Evolutionary conservation across 73 alveolate species (phyloP).

Genomic region (Breviolum minutum): DNA sequence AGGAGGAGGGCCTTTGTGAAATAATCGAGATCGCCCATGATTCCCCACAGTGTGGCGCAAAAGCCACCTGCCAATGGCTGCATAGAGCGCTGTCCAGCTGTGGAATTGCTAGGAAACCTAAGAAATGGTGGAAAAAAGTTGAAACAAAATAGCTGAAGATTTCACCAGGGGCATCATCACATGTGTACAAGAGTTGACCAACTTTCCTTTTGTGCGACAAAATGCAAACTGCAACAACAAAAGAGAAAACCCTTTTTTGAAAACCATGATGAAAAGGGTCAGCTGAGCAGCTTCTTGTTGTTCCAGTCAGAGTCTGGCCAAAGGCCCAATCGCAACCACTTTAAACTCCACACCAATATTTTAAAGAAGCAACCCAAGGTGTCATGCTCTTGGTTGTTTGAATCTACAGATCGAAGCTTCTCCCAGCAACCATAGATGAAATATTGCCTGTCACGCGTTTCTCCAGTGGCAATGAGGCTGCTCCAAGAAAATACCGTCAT

Average conservation of each 20-base stretch:
- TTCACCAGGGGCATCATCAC: too few relatives aligned
- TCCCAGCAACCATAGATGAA: not conserved
- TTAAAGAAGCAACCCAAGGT: not conserved
- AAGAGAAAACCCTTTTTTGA: not conserved
- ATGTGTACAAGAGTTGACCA: not conserved
- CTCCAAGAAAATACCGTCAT: not conserved
- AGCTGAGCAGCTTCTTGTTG: not conserved
- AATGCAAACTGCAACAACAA: not conserved
- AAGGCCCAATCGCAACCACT: not conserved
- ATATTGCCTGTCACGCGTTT: not conserved
- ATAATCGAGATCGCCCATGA: not conserved
- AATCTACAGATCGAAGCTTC: not conserved
- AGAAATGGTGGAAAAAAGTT: not conserved
- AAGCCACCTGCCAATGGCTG: not conserved
- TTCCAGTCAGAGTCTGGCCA: not conserved
- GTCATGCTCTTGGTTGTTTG: not conserved
- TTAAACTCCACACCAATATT: not conserved
- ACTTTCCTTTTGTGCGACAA: not conserved
- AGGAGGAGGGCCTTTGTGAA: not conserved
- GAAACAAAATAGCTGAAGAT: not conserved
- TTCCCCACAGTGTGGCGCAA: not conserved
- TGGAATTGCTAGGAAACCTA: not conserved
- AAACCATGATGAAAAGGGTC: too few relatives aligned
- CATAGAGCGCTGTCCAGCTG: not conserved
- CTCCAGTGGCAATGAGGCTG: not conserved